These are phyloP conservation scores for Pyronema domesticum DNA, from an alignment of 495 filamentous ascomycete genomes.

Conservation along the genomic window DNA sequence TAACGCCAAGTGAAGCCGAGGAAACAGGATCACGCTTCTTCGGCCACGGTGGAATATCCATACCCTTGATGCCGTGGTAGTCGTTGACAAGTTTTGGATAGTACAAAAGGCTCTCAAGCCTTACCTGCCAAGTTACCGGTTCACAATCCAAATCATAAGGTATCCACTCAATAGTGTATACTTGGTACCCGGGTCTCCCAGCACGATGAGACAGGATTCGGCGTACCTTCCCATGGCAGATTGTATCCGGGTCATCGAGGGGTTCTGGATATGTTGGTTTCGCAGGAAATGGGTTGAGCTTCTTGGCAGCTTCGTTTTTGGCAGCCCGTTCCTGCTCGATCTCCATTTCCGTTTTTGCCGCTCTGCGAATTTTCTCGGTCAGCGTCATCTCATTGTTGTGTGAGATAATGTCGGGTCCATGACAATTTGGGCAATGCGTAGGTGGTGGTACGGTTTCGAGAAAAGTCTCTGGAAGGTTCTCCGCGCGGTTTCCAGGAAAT, in stretches of 20 bases:
- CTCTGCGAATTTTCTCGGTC: not conserved
- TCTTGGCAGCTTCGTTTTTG: not conserved
- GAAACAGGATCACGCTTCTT: constrained; percentile 8
- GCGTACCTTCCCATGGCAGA: constrained; percentile 6
- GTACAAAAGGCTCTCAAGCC: constrained; percentile 5
- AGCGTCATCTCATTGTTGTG: not conserved
- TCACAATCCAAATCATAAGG: constrained; percentile 1
- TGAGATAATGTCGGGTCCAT: too few relatives aligned
- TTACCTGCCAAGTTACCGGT: constrained; percentile 9
- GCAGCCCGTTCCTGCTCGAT: not conserved
- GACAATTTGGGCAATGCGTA: too few relatives aligned
- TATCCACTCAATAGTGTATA: constrained; percentile 15
- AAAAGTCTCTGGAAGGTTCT: too few relatives aligned
- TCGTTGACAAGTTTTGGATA: constrained; percentile 5
- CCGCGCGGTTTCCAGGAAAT: too few relatives aligned
- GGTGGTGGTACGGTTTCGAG: too few relatives aligned
- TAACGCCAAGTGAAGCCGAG: constrained; percentile 17
- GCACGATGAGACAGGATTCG: constrained; percentile 7
- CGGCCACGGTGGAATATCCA: constrained; percentile 16
- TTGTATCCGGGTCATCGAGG: not conserved
- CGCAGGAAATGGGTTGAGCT: not conserved
- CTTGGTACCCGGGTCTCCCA: not conserved
- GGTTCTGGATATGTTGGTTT: not conserved
- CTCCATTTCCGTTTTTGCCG: not conserved
- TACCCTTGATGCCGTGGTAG: constrained; percentile 10